Evolutionary conservation across 225 moss, liverwort and hornwort genomes (phyloP), one percentile per base, ranked within the genome.

Genomic region (Bryoerythrophyllum caledonicum): DNA sequence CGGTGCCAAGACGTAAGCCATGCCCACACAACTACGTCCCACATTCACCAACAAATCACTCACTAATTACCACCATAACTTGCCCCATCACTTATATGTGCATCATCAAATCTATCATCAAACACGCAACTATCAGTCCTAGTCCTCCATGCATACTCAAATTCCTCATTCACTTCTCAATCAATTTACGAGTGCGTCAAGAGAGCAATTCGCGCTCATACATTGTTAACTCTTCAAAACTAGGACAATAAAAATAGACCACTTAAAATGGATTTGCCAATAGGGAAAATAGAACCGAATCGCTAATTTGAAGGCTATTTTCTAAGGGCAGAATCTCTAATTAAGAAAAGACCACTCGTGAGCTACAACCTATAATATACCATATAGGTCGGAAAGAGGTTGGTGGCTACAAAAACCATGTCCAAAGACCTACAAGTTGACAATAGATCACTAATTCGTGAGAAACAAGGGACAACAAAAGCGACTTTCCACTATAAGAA

Each of bases 1-100:
- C 82, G 79, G 63, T 76, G 81, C 86, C 85, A 89, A 89, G 84
- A 83, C 79, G 82, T 92, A 86, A 96, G 90, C 83, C 89, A 79
- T 68, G 81, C 75, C 77, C 86, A 87, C 71, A 79, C 86, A 82
- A 82, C 82, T 61, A 54, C 14, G 74, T 61, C 67, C 69, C 35
- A 54, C 24, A 53, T 52, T 34, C 34, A 34, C 34, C 34, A 34
- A 34, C n/a, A 34, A 21, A 68, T 23, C 68, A 68, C 35, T 67
- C 51, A 34, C 76, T 72, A 67, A 48, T 76, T 21, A 80, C 61
- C 70, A 69, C 34, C 34, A 6, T 23, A 7, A 4, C 1, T 15
- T 28, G 1, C 60, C 53, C 34, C 5, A 75, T 61, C 17, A 28
- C 46, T 17, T 54, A 58, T 12, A 23, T n/a, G 34, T 34, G 6